These are phyloP conservation scores for Esteya vermicola DNA, from an alignment of 2,329 filamentous ascomycete genomes.

Conservation along the genomic window DNA sequence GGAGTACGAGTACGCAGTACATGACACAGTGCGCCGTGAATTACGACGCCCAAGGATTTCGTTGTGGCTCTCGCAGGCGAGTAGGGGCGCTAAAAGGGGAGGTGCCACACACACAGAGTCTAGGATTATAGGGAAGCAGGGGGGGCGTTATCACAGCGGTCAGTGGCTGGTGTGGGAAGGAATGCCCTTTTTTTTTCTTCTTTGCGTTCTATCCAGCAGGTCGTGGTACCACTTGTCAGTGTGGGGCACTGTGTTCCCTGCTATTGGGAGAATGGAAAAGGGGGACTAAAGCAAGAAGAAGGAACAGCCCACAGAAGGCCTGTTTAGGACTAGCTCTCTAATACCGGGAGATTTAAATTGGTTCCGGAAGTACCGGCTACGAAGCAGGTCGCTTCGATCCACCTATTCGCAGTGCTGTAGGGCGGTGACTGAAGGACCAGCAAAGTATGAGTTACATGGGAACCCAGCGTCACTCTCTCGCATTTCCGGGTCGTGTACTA, in stretches of 20 bases:
- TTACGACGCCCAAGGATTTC: neutral
- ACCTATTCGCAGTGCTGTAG: neutral
- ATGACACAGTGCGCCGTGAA: neutral
- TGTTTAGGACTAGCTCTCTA: constrained; percentile 7
- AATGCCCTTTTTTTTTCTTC: neutral
- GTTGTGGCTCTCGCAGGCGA: neutral
- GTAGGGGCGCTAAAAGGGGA: neutral
- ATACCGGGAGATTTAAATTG: constrained; percentile 12
- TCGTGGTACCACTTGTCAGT: neutral
- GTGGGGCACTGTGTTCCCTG: constrained; percentile 4
- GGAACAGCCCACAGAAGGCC: constrained; percentile 5
- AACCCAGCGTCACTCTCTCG: neutral
- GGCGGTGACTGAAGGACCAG: neutral
- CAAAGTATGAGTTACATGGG: neutral
- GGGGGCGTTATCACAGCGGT: neutral
- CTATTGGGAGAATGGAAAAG: neutral
- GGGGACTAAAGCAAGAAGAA: constrained; percentile 1
- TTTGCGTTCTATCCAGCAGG: neutral
- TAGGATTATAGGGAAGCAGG: neutral
- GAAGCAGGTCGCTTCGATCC: neutral
- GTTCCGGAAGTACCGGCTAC: constrained; percentile 9
- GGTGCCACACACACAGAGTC: neutral
- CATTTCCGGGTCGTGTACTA: neutral
- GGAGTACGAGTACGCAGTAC: too few species aligned
- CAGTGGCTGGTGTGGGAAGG: neutral